Conservation (phyloP, 164 flowering plant genomes). For the Dillenia turbinata region DNA sequence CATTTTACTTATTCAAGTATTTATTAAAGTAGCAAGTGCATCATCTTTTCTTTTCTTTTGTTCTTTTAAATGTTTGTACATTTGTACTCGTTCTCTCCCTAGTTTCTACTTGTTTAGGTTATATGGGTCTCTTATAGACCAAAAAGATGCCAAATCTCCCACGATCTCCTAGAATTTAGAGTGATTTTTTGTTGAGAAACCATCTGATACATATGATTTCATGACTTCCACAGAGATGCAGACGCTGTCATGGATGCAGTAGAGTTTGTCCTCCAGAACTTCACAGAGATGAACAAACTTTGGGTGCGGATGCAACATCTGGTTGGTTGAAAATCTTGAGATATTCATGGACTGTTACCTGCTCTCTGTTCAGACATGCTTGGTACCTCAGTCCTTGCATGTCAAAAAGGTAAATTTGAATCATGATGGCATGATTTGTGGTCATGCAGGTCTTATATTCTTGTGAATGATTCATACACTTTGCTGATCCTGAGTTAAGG, state of each 20-base stretch:
- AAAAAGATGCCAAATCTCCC: too few relatives aligned
- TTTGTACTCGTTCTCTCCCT: too few relatives aligned
- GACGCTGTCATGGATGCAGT: slow-evolving; percentile 83
- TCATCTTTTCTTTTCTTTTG: too few relatives aligned
- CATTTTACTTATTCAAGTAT: too few relatives aligned
- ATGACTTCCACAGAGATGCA: slow-evolving; percentile 48
- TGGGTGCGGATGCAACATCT: slow-evolving; percentile 99
- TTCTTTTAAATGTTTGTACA: too few relatives aligned
- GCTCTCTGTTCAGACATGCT: slow-evolving; percentile 49
- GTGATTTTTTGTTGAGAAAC: too few relatives aligned
- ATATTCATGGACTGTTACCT: slow-evolving; percentile 14
- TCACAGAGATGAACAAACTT: slow-evolving; percentile 93
- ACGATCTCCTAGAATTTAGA: too few relatives aligned
- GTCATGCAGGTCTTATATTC: slow-evolving; percentile 79
- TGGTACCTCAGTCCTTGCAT: slow-evolving; percentile 38
- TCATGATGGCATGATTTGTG: slow-evolving; percentile 78
- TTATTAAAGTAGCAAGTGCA: too few relatives aligned
- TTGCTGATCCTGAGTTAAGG: slow-evolving; percentile 90
- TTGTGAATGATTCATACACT: slow-evolving; percentile 77
- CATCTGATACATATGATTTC: too few relatives aligned
- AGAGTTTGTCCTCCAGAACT: slow-evolving; percentile 91
- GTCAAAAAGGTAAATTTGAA: slow-evolving; percentile 46
- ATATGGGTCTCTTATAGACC: too few relatives aligned
- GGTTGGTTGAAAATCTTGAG: slow-evolving; percentile 48
- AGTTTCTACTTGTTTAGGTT: too few relatives aligned